Evolutionary conservation across 164 flowering plant genomes (phyloP), one percentile per base, ranked within the genome.

Genomic region (Stephania yunnanensis): DNA sequence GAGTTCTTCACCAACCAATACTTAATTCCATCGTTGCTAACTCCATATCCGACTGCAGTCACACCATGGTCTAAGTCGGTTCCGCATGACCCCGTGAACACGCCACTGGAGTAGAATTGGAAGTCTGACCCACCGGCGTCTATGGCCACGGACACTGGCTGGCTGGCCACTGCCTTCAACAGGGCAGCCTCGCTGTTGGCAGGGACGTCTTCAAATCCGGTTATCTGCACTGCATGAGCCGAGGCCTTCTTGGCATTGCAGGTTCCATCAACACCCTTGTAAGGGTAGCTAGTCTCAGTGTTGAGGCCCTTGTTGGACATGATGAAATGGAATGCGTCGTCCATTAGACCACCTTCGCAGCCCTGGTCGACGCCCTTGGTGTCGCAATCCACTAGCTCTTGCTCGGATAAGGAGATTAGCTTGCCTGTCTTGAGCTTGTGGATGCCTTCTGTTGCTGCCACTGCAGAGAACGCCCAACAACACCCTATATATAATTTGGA

Each of bases 41-140:
- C 44, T 36, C 48, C 71, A 69, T 46, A 70, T 25, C 52, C 72
- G 25, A 45, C 25, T 10, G 46, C 72, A 70, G 25, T 12, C 4
- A 17, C 72, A 45, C 46, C 25, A 70, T 45, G 53, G 46, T 70
- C 53, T 31, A 67, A 25, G 7, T 58, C 17, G 6, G 64, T 58
- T 0, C 64, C 64, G 13, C 64, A 58, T 6, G 13, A 12, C 5
- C 69, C 69, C 11, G 69, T 67, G 42, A 22, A 67, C 31, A 67
- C 69, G 10, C 69, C 69, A 67, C 69, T 67, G 25, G 69, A 25
- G n/a, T 67, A 67, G 36, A 67, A 67, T 8, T 67, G 69, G 69
- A 67, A 67, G 15, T 67, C 69, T 6, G 11, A 12, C 5, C 69
- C 36, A 5, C 69, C 10, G 44, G 69, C 69, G 7, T 67, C 69